Percentiles rank a stretch among this genome's conserved stretches.
Conservation (phyloP, 805 yeast genomes). For the Yamadazyma scolyti region DNA sequence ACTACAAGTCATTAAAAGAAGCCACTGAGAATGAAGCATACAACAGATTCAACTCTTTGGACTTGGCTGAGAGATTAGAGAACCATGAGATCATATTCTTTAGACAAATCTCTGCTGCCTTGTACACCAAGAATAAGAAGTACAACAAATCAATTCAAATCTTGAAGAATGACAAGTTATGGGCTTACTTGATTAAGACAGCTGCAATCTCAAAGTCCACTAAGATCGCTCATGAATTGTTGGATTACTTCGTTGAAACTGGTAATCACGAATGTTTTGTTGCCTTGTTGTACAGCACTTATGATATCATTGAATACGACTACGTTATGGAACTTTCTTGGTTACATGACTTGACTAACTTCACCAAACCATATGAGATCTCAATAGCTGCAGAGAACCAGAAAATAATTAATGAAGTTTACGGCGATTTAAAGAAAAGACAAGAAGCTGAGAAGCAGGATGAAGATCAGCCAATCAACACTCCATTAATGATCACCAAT, state of each 20-base stretch:
- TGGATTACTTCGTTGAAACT: slow-evolving; percentile 91
- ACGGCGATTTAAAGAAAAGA: slow-evolving; percentile 68
- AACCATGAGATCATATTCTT: slow-evolving; percentile 87
- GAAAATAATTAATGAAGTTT: slow-evolving; percentile 58
- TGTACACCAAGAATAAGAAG: slow-evolving; percentile 92
- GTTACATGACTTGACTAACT: slow-evolving; percentile 81
- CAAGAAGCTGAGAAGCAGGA: slow-evolving; percentile 51
- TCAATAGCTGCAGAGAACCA: slow-evolving; percentile 79
- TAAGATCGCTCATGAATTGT: slow-evolving; percentile 83
- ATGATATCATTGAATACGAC: slow-evolving; percentile 75
- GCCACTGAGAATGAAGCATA: slow-evolving; percentile 74
- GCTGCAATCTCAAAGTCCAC: slow-evolving; percentile 76
- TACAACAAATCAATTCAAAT: slow-evolving; percentile 86
- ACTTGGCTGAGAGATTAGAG: slow-evolving; percentile 88
- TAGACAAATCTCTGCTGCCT: slow-evolving; percentile 92
- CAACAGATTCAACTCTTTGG: slow-evolving; percentile 90
- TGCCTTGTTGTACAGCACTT: slow-evolving; percentile 83
- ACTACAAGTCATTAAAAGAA: slow-evolving; percentile 81
- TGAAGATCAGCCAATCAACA: slow-evolving; percentile 50
- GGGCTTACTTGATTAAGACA: slow-evolving; percentile 92
- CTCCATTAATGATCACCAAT: slow-evolving; percentile 79
- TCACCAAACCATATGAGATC: slow-evolving; percentile 88
- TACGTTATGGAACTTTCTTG: slow-evolving; percentile 86
- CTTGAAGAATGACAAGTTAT: slow-evolving; percentile 85
- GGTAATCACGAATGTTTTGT: slow-evolving; percentile 95